phyloP scores from a whole-genome alignment of 1,139 yeast genomes.

The Nakaseomyces bracarensis region DNA sequence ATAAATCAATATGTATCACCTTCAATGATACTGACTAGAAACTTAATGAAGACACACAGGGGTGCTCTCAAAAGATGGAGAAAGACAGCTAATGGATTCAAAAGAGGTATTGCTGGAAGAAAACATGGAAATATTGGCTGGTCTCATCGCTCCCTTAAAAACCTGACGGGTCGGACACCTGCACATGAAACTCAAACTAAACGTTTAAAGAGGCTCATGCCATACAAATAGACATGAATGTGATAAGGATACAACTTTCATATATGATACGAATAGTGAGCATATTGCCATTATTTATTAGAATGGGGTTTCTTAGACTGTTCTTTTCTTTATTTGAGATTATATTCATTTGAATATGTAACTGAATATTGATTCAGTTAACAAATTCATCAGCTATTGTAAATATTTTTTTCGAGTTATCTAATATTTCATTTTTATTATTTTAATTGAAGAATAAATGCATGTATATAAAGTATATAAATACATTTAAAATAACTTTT shows the following conservation, averaged over 20 bases:
- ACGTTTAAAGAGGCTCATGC: slow-evolving; percentile 44
- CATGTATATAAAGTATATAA: no score
- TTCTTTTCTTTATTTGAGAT: not conserved
- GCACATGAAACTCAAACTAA: slow-evolving; percentile 42
- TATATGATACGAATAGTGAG: no score
- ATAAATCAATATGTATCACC: not conserved
- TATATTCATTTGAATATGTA: not conserved
- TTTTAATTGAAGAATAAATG: no score
- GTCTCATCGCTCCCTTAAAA: slow-evolving; percentile 55
- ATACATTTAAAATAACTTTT: no score
- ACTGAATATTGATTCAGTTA: not conserved
- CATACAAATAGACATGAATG: slow-evolving; percentile 28
- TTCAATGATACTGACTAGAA: slow-evolving; percentile 18
- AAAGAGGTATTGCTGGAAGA: slow-evolving; percentile 73
- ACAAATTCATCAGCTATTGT: no score
- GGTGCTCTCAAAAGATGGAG: slow-evolving; percentile 76
- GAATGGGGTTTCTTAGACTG: not conserved
- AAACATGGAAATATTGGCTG: slow-evolving; percentile 92
- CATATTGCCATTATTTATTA: not conserved
- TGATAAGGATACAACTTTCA: not conserved
- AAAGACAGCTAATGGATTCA: slow-evolving; percentile 54
- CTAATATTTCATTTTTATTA: no score
- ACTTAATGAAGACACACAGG: slow-evolving; percentile 36
- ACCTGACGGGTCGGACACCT: slow-evolving; percentile 53
- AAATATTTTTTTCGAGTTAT: no score